Conservation (phyloP, 805 yeast genomes). For the Nakazawaea wyomingensis region DNA sequence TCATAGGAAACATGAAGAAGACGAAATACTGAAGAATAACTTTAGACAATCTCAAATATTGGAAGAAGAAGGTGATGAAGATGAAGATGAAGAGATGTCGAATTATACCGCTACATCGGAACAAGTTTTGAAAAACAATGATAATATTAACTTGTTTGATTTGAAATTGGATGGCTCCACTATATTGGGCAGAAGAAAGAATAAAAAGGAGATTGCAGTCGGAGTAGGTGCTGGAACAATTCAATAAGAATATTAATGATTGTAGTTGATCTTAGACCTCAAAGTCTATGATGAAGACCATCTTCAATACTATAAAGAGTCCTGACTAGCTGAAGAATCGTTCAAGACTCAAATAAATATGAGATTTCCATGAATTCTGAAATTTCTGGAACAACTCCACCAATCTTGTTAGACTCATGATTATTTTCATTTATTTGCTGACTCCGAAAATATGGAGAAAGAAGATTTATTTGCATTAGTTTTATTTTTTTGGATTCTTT, state of each 20-base stretch:
- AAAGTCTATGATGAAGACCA: no score
- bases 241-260: not conserved
- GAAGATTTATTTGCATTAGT: no score
- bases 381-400: no score
- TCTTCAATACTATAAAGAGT: no score
- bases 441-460: no score
- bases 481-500: no score
- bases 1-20: conserved; percentile 52
- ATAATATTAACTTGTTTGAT: conserved; percentile 29
- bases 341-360: no score
- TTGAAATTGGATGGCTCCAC: conserved; percentile 49
- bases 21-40: conserved; percentile 29
- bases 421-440: no score
- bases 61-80: conserved; percentile 36
- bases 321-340: no score
- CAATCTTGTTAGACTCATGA: no score
- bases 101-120: conserved; percentile 9
- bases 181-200: conserved; percentile 41
- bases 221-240: not conserved
- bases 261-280: not conserved
- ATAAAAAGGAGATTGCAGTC: conserved; percentile 14
- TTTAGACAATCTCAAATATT: conserved; percentile 6
- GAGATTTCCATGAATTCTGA: no score
- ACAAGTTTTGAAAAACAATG: not conserved
- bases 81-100: conserved; percentile 24